A percentile compares a stretch with the other conserved stretches of the same genome.
Evolutionary conservation across 2,329 filamentous ascomycete species (phyloP).

Genomic region (Diaporthe caulivora): DNA sequence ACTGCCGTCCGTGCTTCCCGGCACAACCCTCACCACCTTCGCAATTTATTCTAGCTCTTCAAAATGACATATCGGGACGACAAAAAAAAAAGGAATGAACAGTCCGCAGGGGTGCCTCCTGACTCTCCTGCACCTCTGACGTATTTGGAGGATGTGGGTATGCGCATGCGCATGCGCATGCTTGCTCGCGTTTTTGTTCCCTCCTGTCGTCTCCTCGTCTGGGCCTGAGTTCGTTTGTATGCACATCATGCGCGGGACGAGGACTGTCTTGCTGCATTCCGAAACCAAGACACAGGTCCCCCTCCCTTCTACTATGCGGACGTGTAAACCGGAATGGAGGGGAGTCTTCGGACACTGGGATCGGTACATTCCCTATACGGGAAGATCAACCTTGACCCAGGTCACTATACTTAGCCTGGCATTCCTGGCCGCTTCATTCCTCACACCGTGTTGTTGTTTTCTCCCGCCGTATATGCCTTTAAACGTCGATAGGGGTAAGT

Average conservation of each 20-base stretch:
- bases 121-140: slow-evolving; percentile 32
- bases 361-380: slow-evolving; percentile 18
- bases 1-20: slow-evolving; percentile 21
- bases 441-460: slow-evolving; percentile 40
- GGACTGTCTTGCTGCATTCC: slow-evolving; percentile 32
- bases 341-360: background rate
- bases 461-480: background rate
- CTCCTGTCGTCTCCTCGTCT: slow-evolving; percentile 15
- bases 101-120: slow-evolving; percentile 32
- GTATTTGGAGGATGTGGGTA: background rate
- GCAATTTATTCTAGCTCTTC: slow-evolving; percentile 11
- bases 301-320: slow-evolving; percentile 28
- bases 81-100: slow-evolving; percentile 16
- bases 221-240: slow-evolving; percentile 30
- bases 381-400: background rate
- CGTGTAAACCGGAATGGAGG: background rate
- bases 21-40: background rate
- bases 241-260: slow-evolving; percentile 30
- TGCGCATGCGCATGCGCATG: background rate
- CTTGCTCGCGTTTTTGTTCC: slow-evolving; percentile 13
- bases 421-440: slow-evolving; percentile 39
- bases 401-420: slow-evolving; percentile 27
- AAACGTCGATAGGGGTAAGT: background rate
- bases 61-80: slow-evolving; percentile 13
- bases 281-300: slow-evolving; percentile 18